Conservation (phyloP, 768 basidiomycete genomes). For the Phylloporus arenicola region DNA sequence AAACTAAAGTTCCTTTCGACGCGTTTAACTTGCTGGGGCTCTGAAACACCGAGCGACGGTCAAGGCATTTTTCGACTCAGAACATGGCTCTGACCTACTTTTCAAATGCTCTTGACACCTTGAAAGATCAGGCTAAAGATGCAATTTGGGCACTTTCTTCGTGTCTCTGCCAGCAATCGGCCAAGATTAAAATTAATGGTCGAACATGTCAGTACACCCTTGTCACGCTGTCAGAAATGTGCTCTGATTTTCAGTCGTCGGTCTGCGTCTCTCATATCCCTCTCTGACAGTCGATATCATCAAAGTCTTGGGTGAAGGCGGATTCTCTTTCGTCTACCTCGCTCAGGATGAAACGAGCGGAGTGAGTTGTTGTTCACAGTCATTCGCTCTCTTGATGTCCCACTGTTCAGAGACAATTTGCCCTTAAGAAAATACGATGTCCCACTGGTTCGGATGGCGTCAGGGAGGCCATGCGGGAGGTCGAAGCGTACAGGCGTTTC, state of each 20-base stretch:
- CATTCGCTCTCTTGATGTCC: background rate
- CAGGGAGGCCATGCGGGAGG: slow-evolving; percentile 82
- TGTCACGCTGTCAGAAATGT: slow-evolving; percentile 1
- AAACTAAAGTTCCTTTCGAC: background rate
- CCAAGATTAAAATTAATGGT: slow-evolving; percentile 93
- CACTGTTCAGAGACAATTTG: slow-evolving; percentile 70
- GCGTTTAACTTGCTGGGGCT: background rate
- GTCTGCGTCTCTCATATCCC: slow-evolving; percentile 1
- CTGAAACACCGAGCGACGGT: background rate
- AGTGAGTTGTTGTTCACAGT: slow-evolving; percentile 38
- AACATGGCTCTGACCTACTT: slow-evolving; percentile 31
- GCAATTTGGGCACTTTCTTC: slow-evolving; percentile 77
- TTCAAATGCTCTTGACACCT: slow-evolving; percentile 43
- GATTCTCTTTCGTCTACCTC: slow-evolving; percentile 88
- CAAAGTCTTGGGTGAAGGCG: slow-evolving; percentile 93
- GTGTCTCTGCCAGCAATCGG: slow-evolving; percentile 74
- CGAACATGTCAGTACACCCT: slow-evolving; percentile 71
- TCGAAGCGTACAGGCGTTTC: slow-evolving; percentile 92
- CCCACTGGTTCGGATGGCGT: slow-evolving; percentile 85
- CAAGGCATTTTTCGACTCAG: background rate
- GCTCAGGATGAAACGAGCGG: slow-evolving; percentile 84
- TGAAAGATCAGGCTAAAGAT: slow-evolving; percentile 76
- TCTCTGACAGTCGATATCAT: slow-evolving; percentile 68
- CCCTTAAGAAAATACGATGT: slow-evolving; percentile 95
- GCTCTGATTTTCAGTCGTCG: slow-evolving; percentile 1